Conservation (phyloP, 306 rosid genomes). For the Comarum palustre region DNA sequence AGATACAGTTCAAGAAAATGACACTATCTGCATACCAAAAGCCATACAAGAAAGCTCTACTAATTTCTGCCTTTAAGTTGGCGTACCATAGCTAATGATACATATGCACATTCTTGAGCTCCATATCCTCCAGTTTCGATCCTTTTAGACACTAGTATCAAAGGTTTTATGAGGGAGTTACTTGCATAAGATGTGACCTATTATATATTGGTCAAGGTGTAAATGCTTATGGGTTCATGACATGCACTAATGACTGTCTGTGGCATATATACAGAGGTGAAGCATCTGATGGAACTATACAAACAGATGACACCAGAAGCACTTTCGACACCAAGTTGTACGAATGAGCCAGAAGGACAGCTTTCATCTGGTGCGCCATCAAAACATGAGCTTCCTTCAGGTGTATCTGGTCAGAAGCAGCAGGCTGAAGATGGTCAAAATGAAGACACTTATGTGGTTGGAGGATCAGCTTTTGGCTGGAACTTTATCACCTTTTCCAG, state of each 20-base stretch:
- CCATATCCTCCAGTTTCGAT: slow-evolving; percentile 2
- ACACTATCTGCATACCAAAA: not conserved
- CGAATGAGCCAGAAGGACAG: slow-evolving; percentile 30
- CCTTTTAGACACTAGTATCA: not conserved
- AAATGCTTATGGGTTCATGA: not conserved
- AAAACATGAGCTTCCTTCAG: slow-evolving; percentile 33
- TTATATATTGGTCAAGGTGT: not conserved
- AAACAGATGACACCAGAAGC: slow-evolving; percentile 35
- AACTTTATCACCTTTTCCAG: slow-evolving; percentile 64
- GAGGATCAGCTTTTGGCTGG: slow-evolving; percentile 96
- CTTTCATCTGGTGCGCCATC: slow-evolving; percentile 27
- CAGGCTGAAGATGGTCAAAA: slow-evolving; percentile 37
- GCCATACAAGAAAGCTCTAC: not conserved
- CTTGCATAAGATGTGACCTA: not conserved
- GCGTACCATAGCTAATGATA: too few relatives aligned
- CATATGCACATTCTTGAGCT: slow-evolving; percentile 1
- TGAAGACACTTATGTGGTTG: slow-evolving; percentile 56
- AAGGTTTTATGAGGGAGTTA: not conserved
- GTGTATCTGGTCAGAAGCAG: slow-evolving; percentile 36
- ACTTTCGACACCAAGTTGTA: slow-evolving; percentile 22
- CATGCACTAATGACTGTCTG: slow-evolving; percentile 3
- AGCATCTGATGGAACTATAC: slow-evolving; percentile 48
- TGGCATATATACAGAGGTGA: slow-evolving; percentile 58
- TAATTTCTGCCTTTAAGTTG: not conserved
- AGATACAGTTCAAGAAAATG: not conserved